A percentile compares a stretch with the other conserved stretches of the same genome.
phyloP scores from a whole-genome alignment of 345 rosid genomes.

The Crucihimalaya himalaica region DNA sequence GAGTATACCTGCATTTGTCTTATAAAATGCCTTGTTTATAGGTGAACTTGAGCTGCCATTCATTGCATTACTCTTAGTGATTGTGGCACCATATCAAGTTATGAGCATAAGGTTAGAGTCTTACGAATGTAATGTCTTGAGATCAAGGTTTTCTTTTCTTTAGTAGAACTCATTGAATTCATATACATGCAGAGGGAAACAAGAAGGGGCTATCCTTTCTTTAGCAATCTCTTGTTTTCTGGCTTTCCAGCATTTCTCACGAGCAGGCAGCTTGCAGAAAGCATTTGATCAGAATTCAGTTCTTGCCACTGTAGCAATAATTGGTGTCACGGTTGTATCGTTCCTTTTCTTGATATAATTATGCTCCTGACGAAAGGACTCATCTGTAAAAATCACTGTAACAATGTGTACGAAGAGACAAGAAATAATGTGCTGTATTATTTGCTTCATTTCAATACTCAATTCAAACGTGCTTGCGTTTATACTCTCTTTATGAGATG shows the following conservation, averaged over 20 bases:
- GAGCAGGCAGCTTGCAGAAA: conserved; percentile 60
- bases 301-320: conserved; percentile 71
- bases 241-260: conserved; percentile 90
- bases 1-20: not conserved
- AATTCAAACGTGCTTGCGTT: not conserved
- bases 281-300: conserved; percentile 81
- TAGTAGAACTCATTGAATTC: conserved; percentile 7
- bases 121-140: conserved; percentile 18
- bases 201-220: conserved; percentile 66
- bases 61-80: conserved; percentile 65
- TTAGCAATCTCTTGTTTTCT: conserved; percentile 62
- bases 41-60: conserved; percentile 94
- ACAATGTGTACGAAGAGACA: conserved; percentile 20
- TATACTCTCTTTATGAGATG: conserved; percentile 9
- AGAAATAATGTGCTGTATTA: conserved; percentile 25
- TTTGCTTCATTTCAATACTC: conserved; percentile 9
- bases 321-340: conserved; percentile 54
- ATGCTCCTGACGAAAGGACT: conserved; percentile 15
- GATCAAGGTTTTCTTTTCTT: conserved; percentile 8
- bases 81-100: conserved; percentile 73
- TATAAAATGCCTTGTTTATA: conserved; percentile 28
- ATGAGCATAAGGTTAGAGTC: conserved; percentile 58
- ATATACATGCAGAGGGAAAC: conserved; percentile 62
- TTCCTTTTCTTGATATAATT: conserved; percentile 39
- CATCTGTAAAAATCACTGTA: conserved; percentile 40